These are phyloP conservation scores for Solanum clarkiae DNA, from an alignment of 257 asterid species.

Conservation along the genomic window DNA sequence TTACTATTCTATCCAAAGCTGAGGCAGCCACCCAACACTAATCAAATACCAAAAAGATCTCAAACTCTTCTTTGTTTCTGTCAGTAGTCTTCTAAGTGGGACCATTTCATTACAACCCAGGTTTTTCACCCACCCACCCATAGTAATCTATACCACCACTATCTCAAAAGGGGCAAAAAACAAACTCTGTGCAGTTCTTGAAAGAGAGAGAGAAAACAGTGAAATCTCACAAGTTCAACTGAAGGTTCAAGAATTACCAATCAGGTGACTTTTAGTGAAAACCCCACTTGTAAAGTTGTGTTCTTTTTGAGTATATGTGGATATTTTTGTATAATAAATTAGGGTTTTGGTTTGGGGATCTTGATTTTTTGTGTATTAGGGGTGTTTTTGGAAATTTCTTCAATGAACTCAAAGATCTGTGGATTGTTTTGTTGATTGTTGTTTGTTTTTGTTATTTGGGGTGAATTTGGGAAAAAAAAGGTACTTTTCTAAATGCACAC, in stretches of 20 bases:
- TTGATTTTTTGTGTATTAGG: neutral
- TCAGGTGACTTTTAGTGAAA: neutral
- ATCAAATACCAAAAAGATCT: constrained; percentile 7
- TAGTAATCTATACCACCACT: neutral
- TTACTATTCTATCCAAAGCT: neutral
- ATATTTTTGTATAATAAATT: neutral
- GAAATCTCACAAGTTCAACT: neutral
- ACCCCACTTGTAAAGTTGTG: neutral
- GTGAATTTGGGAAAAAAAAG: neutral
- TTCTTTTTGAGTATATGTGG: neutral
- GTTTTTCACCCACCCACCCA: neutral
- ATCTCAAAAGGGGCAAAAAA: neutral
- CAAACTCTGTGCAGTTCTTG: neutral
- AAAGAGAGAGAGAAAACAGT: neutral
- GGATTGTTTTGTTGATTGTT: neutral
- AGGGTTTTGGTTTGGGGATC: neutral
- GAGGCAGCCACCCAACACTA: neutral
- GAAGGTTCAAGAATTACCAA: neutral
- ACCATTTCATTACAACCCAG: neutral
- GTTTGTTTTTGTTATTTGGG: neutral
- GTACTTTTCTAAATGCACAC: constrained; percentile 58
- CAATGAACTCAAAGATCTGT: neutral
- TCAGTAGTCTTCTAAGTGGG: neutral
- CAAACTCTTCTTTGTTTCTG: neutral
- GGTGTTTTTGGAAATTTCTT: neutral